Conservation (phyloP, 2,329 filamentous ascomycete species). For the Stemphylium lycopersici region DNA sequence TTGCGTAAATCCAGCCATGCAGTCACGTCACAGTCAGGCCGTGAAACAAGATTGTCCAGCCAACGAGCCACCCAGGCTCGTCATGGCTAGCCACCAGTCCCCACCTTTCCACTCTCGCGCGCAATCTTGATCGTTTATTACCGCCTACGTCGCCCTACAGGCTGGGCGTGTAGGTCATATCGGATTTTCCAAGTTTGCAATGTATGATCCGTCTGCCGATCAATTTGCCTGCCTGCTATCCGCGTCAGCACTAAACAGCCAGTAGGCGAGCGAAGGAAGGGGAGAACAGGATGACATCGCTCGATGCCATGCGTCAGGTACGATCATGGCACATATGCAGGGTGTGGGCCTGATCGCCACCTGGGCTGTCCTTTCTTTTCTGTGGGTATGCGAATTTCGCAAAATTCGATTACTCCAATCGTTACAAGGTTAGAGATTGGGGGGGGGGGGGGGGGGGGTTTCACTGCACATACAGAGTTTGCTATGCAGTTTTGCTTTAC, state of each 20-base stretch:
- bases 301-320: constrained; percentile 12
- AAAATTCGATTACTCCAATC: neutral
- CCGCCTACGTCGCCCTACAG: neutral
- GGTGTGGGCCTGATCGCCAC: constrained; percentile 2
- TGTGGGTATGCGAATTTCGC: constrained; percentile 9
- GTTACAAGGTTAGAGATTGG: too few relatives aligned
- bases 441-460: too few relatives aligned
- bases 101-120: neutral
- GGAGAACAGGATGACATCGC: constrained; percentile 2
- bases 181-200: neutral
- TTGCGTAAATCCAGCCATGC: neutral
- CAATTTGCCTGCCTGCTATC: neutral
- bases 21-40: neutral
- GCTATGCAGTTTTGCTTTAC: too few relatives aligned
- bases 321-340: neutral
- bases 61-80: neutral
- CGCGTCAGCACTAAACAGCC: too few relatives aligned
- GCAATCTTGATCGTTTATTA: too few relatives aligned
- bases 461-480: too few relatives aligned
- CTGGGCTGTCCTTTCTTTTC: neutral
- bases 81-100: neutral
- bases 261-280: neutral
- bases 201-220: neutral
- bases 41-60: neutral
- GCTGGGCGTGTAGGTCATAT: neutral